These are phyloP conservation scores for Myriosclerotinia scirpicola DNA, from an alignment of 2,329 filamentous ascomycete species.

Conservation along the genomic window DNA sequence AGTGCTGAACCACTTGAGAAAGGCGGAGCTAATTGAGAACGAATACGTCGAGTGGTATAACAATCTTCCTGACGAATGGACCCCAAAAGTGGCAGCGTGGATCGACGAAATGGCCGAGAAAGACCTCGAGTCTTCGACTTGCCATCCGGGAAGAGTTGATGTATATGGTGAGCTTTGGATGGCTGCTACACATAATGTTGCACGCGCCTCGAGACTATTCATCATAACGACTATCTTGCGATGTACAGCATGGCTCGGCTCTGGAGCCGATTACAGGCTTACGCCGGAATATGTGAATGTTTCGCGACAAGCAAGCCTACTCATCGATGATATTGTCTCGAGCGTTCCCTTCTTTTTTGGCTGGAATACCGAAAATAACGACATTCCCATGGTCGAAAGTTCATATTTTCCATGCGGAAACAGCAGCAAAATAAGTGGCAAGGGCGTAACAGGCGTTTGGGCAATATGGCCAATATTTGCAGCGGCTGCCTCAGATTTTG, in stretches of 20 bases:
- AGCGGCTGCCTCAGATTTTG: conserved; percentile 33
- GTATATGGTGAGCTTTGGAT: conserved; percentile 60
- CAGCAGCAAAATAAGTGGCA: conserved; percentile 31
- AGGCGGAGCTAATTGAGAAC: conserved; percentile 52
- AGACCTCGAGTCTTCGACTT: background rate
- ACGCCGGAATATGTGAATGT: conserved; percentile 59
- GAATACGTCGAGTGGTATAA: conserved; percentile 52
- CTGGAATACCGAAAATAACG: conserved; percentile 40
- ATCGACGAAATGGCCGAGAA: conserved; percentile 42
- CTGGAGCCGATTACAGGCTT: conserved; percentile 60
- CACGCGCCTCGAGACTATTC: conserved; percentile 54
- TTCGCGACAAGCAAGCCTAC: conserved; percentile 50
- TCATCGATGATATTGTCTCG: conserved; percentile 58
- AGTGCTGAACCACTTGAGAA: conserved; percentile 52
- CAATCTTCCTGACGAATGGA: conserved; percentile 51
- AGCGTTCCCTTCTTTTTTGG: conserved; percentile 60
- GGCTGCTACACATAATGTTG: conserved; percentile 56
- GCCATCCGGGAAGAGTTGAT: conserved; percentile 56
- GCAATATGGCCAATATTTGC: conserved; percentile 34
- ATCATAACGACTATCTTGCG: conserved; percentile 56
- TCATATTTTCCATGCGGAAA: conserved; percentile 55
- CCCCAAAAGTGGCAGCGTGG: conserved; percentile 53
- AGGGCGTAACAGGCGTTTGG: conserved; percentile 31
- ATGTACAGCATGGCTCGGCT: conserved; percentile 58
- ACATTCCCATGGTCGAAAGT: conserved; percentile 33